phyloP scores from a whole-genome alignment of 129 eudicot species.

The Centrapalus pauciflorus region DNA sequence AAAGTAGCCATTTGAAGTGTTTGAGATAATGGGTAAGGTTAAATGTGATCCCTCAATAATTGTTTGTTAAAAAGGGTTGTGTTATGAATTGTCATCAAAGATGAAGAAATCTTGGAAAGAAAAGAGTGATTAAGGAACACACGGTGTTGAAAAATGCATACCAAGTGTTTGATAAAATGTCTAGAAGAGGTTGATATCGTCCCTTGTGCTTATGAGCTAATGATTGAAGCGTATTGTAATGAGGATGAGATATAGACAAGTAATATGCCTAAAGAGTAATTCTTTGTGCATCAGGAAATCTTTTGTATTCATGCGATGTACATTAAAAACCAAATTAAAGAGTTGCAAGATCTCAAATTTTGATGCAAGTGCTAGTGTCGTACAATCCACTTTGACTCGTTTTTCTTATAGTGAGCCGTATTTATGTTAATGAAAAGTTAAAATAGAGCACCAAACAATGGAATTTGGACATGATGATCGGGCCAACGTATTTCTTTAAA shows the following conservation, averaged over 20 bases:
- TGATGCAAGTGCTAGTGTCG: too few species aligned
- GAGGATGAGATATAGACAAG: slow-evolving; percentile 42
- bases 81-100: slow-evolving; percentile 38
- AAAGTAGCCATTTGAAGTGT: slow-evolving; percentile 54
- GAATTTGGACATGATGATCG: too few species aligned
- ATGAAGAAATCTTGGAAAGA: slow-evolving; percentile 43
- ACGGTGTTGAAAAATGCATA: slow-evolving; percentile 37
- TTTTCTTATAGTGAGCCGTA: too few species aligned
- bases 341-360: too few species aligned
- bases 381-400: too few species aligned
- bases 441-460: too few species aligned
- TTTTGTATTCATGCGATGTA: too few species aligned
- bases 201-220: slow-evolving; percentile 40
- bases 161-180: slow-evolving; percentile 63
- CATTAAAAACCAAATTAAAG: too few species aligned
- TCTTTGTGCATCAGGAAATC: too few species aligned
- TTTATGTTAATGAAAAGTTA: too few species aligned
- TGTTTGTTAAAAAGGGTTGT: slow-evolving; percentile 78
- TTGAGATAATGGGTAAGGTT: slow-evolving; percentile 44
- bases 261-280: too few species aligned
- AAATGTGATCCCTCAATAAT: slow-evolving; percentile 68
- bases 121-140: slow-evolving; percentile 20
- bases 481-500: too few species aligned
- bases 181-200: slow-evolving; percentile 27
- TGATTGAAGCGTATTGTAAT: slow-evolving; percentile 50